A percentile compares a stretch with the other conserved stretches of the same genome.
Evolutionary conservation across 108 stramenopile genomes (phyloP).

Genomic region (Nitzschia sp.): DNA sequence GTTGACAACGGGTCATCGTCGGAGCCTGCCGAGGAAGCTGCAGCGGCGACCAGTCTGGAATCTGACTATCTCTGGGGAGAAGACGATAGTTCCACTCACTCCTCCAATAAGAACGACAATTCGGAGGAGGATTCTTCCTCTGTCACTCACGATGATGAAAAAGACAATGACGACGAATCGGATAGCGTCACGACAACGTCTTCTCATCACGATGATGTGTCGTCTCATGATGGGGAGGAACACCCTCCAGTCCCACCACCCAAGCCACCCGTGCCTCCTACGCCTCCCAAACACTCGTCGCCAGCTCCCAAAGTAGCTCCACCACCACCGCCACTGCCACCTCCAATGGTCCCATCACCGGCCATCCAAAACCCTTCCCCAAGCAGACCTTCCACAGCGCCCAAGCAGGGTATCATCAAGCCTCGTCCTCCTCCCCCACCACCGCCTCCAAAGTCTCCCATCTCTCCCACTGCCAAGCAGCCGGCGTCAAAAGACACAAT

Average conservation of each 20-base stretch:
- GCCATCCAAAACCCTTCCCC: background rate
- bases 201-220: background rate
- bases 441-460: no score
- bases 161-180: background rate
- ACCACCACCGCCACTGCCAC: constrained; percentile 3
- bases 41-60: no score
- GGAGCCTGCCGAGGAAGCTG: no score
- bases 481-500: no score
- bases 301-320: background rate
- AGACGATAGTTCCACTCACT: background rate
- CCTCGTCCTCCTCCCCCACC: no score
- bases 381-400: no score
- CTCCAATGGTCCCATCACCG: background rate
- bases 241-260: background rate
- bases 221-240: background rate
- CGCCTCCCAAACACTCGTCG: background rate
- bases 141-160: background rate
- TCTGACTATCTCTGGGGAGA: no score
- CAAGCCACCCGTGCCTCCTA: no score
- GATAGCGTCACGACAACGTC: background rate
- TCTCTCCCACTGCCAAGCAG: no score
- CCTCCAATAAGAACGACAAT: background rate
- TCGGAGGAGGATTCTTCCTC: background rate
- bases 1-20: no score
- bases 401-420: no score